Evolutionary conservation across 2,329 filamentous ascomycete species (phyloP).

Genomic region (Graphilbum sp.): DNA sequence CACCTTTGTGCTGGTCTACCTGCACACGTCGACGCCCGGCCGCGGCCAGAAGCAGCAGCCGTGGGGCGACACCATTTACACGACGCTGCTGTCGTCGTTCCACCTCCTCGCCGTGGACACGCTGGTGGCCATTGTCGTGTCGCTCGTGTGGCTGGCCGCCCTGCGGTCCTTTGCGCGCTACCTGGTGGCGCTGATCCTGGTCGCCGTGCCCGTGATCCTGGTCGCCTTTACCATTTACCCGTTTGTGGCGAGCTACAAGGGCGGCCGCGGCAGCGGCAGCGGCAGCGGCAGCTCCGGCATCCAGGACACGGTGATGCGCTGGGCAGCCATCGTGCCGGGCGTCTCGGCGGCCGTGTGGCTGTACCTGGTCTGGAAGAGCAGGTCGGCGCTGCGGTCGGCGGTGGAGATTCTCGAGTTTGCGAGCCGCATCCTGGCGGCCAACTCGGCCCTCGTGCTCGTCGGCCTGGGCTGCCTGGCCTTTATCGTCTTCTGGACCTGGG

Average conservation of each 20-base stretch:
- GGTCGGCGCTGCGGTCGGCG: slow-evolving; percentile 65
- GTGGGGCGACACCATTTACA: slow-evolving; percentile 88
- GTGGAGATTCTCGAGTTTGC: slow-evolving; percentile 86
- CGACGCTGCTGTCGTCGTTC: slow-evolving; percentile 70
- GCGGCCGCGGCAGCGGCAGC: too few relatives aligned
- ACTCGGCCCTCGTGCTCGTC: slow-evolving; percentile 67
- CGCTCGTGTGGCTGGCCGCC: slow-evolving; percentile 77
- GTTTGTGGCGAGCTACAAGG: slow-evolving; percentile 76
- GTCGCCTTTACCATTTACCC: slow-evolving; percentile 85
- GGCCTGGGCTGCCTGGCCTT: slow-evolving; percentile 61
- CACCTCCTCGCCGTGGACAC: slow-evolving; percentile 85
- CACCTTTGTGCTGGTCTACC: slow-evolving; percentile 74
- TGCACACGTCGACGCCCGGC: slow-evolving; percentile 61
- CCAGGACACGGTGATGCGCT: slow-evolving; percentile 85
- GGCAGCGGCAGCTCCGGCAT: slow-evolving; percentile 52
- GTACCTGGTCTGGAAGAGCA: slow-evolving; percentile 66
- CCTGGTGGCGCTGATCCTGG: slow-evolving; percentile 64
- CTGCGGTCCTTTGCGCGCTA: slow-evolving; percentile 75
- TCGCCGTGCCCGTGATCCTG: slow-evolving; percentile 74
- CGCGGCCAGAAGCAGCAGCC: slow-evolving; percentile 43
- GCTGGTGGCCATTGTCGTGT: slow-evolving; percentile 73
- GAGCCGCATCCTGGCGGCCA: slow-evolving; percentile 70
- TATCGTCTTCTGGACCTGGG: slow-evolving; percentile 83
- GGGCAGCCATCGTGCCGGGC: slow-evolving; percentile 63
- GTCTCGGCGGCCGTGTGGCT: slow-evolving; percentile 62